Evolutionary conservation across 768 basidiomycete genomes (phyloP), one percentile per base, ranked within the genome.

Genomic region (Candolleomyces eurysporus): DNA sequence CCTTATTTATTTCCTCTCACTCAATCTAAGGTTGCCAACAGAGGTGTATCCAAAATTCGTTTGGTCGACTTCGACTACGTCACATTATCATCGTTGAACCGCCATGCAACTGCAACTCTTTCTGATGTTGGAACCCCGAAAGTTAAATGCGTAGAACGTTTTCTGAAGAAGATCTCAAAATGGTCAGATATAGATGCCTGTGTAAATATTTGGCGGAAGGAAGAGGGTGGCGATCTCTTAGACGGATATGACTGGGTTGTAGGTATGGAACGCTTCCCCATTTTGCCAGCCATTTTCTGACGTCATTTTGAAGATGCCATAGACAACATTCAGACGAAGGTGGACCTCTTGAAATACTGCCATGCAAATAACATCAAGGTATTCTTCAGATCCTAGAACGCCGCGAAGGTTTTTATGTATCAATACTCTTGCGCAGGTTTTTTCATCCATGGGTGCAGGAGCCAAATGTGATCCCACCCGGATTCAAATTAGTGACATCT

Each of bases 31-130:
- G 32, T 32, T 45, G 39, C 39, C 42, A 26, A 66, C 26, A 92
- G 91, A 40, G 91, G 92, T 30, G 80, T 94, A 21, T 84, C 87
- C 26, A 86, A 83, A 60, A 86, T 93, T 65, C 84, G 92, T 21
- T 80, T 94, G n/a, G 77, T 94, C 10, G 93, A 98, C 78, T 98
- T 98, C 72, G 97, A 98, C 83, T 88, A 96, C 65, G 96, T 98
- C 64, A 95, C 96, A 0, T 78, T 99, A 14, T 96, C 93, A 2
- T 97, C 94, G 0, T 84, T 99, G 43, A 98, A 99, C 72, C 83
- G 96, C 51, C 96, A 98, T 68, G 95, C 96, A 17, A 91, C 92
- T 5, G 97, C 97, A 9, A 82, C 82, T 2, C 81, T 92, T n/a
- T 77, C 86, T 2, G 95, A 98, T 68, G 97, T 99, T 46, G 96